Percentiles rank a stretch among this genome's conserved stretches.
These are phyloP conservation scores for Pontederia crassipes DNA, from an alignment of 176 grass and related monocot genomes.

Conservation along the genomic window DNA sequence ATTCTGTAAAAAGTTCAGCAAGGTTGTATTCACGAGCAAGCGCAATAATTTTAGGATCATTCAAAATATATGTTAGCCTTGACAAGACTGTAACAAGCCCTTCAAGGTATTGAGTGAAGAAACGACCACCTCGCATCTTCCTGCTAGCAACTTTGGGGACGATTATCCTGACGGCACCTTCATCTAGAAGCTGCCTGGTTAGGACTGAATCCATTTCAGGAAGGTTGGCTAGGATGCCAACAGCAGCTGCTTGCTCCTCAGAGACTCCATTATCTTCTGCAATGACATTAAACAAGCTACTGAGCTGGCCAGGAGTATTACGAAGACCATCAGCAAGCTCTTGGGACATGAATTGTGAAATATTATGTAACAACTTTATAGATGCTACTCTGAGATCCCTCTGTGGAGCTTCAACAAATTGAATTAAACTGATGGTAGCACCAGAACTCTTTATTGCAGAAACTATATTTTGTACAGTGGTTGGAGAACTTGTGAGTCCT, in stretches of 20 bases:
- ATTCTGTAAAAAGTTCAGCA: slow-evolving; percentile 40
- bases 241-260: slow-evolving; percentile 50
- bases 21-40: slow-evolving; percentile 57
- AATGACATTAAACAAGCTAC: slow-evolving; percentile 40
- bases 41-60: slow-evolving; percentile 26
- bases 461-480: slow-evolving; percentile 40
- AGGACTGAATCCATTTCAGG: slow-evolving; percentile 41
- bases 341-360: slow-evolving; percentile 45
- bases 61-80: slow-evolving; percentile 47
- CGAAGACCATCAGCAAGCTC: slow-evolving; percentile 53
- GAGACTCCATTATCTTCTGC: slow-evolving; percentile 26
- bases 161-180: slow-evolving; percentile 46
- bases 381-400: slow-evolving; percentile 43
- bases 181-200: slow-evolving; percentile 49
- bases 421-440: slow-evolving; percentile 59
- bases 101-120: slow-evolving; percentile 32
- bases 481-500: slow-evolving; percentile 30
- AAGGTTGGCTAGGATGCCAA: slow-evolving; percentile 52
- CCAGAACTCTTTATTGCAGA: slow-evolving; percentile 59
- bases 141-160: slow-evolving; percentile 39
- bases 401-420: slow-evolving; percentile 60
- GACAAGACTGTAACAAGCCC: slow-evolving; percentile 46
- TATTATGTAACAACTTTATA: slow-evolving; percentile 46
- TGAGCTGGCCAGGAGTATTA: slow-evolving; percentile 40
- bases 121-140: slow-evolving; percentile 24